These are phyloP conservation scores for Gloeostereum incarnatum DNA, from an alignment of 768 basidiomycete genomes.

Conservation along the genomic window DNA sequence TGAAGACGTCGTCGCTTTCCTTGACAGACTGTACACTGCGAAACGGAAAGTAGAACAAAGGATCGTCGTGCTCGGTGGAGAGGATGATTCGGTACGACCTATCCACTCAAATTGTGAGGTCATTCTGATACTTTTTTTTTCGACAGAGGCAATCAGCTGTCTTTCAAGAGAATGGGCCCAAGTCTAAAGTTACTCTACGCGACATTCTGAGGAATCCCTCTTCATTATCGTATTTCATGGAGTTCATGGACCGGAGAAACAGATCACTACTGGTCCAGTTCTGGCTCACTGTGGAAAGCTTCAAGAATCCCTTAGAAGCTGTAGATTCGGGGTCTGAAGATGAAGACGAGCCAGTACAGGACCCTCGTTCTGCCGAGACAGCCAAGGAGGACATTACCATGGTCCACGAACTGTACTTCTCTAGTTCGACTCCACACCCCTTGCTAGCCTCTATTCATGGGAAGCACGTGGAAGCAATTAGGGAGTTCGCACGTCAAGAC, in stretches of 20 bases:
- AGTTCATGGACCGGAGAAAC: constrained; percentile 91
- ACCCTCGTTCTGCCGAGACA: constrained; percentile 45
- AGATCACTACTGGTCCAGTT: constrained; percentile 88
- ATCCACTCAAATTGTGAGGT: background rate
- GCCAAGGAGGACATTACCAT: constrained; percentile 83
- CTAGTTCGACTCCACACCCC: constrained; percentile 44
- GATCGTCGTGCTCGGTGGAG: constrained; percentile 69
- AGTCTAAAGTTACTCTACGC: constrained; percentile 52
- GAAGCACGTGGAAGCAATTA: constrained; percentile 65
- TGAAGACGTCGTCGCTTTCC: constrained; percentile 78
- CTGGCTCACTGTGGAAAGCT: constrained; percentile 95
- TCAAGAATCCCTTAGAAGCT: constrained; percentile 92
- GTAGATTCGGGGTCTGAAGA: constrained; percentile 66
- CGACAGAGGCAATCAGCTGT: constrained; percentile 28
- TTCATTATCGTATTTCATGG: constrained; percentile 93
- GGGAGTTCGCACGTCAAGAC: constrained; percentile 48
- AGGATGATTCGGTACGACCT: constrained; percentile 46
- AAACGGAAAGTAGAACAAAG: constrained; percentile 82
- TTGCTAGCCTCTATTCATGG: constrained; percentile 55
- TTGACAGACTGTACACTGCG: constrained; percentile 83
- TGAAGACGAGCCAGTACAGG: constrained; percentile 45
- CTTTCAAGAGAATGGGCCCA: constrained; percentile 29
- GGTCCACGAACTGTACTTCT: constrained; percentile 85
- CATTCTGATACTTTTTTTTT: background rate
- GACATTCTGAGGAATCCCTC: constrained; percentile 84